Evolutionary conservation across 2,329 filamentous ascomycete genomes (phyloP).

Genomic region (Diaporthe ampelina): DNA sequence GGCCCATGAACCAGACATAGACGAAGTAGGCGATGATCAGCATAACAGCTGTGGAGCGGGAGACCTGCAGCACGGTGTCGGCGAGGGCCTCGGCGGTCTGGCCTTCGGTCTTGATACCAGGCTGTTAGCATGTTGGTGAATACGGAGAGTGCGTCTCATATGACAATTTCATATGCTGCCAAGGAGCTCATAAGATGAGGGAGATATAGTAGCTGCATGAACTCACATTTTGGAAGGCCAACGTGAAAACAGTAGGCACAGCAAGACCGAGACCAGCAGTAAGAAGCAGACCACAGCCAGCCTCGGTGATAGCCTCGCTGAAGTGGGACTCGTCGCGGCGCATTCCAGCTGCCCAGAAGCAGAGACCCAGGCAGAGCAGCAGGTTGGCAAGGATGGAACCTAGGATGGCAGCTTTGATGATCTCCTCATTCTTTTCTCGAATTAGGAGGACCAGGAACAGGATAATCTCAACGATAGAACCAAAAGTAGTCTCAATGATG

Average conservation of each 20-base stretch:
- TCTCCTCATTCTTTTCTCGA: conserved; percentile 66
- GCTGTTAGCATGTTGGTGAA: background rate
- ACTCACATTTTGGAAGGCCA: conserved; percentile 29
- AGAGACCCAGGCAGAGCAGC: conserved; percentile 82
- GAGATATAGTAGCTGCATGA: background rate
- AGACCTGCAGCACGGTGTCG: conserved; percentile 65
- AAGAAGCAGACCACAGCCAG: conserved; percentile 81
- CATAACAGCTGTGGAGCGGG: conserved; percentile 70
- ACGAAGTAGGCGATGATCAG: conserved; percentile 69
- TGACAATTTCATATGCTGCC: too few species aligned
- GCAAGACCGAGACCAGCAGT: conserved; percentile 73
- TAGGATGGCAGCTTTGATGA: conserved; percentile 86
- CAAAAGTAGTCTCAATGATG: conserved; percentile 73
- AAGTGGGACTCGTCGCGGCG: conserved; percentile 78
- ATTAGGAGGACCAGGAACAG: conserved; percentile 83
- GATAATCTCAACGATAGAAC: conserved; percentile 84
- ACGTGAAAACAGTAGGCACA: conserved; percentile 47
- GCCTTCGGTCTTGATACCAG: background rate
- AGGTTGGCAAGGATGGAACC: conserved; percentile 88
- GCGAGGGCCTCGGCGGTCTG: conserved; percentile 48
- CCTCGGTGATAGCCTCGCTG: conserved; percentile 82
- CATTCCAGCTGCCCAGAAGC: conserved; percentile 84
- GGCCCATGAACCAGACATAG: conserved; percentile 70
- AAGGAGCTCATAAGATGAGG: background rate
- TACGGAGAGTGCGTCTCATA: background rate